Percentiles rank a stretch among this genome's conserved stretches.
These are phyloP conservation scores for Coemansia sp. DNA, from an alignment of 192 early-diverging fungal species.

Conservation along the genomic window DNA sequence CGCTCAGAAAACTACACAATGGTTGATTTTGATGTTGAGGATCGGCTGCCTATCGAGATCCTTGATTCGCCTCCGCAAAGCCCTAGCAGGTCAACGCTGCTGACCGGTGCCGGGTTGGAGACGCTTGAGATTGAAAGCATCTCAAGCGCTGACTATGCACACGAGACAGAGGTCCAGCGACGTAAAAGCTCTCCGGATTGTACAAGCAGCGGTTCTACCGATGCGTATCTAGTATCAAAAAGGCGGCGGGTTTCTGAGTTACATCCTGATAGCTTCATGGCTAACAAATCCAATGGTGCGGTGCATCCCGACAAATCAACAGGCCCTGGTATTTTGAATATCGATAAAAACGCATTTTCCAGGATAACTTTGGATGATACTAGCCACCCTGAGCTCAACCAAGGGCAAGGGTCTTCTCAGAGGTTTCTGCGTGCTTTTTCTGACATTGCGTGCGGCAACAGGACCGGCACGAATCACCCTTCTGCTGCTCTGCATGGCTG, in stretches of 20 bases:
- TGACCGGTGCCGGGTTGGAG: neutral
- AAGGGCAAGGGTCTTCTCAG: neutral
- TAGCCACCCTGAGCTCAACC: neutral
- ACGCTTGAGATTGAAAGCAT: conserved; percentile 1
- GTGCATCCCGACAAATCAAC: neutral
- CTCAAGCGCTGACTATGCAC: neutral
- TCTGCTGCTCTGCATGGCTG: neutral
- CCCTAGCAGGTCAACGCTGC: neutral
- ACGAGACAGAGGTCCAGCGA: neutral
- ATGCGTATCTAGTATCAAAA: neutral
- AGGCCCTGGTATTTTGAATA: neutral
- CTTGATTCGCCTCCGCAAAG: neutral
- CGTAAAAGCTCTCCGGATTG: neutral
- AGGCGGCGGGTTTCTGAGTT: neutral
- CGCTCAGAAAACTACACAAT: neutral
- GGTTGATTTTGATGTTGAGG: neutral
- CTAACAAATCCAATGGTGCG: neutral
- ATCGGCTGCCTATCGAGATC: neutral
- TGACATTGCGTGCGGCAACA: neutral
- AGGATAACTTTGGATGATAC: neutral
- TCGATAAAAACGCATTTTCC: neutral
- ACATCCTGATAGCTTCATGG: neutral
- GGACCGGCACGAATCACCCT: neutral
- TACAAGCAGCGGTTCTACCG: neutral
- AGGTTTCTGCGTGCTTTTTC: neutral